Evolutionary conservation across 2,329 filamentous ascomycete species (phyloP), one percentile per base, ranked within the genome.

Genomic region (Alternaria consortialis): DNA sequence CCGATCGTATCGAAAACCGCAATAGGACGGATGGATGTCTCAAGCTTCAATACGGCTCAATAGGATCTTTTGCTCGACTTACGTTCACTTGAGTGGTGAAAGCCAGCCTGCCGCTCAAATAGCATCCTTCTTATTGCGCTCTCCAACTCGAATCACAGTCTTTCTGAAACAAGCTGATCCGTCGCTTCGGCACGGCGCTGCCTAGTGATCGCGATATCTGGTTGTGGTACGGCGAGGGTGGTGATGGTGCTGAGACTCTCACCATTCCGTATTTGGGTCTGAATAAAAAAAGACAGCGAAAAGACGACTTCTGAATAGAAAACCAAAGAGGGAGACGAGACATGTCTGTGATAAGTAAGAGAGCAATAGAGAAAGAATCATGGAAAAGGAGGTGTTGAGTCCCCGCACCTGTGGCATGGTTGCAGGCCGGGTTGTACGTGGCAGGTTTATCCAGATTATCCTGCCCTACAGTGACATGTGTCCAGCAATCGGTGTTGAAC

Each of bases 181-280:
- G 36, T 62, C 55, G 51, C 48, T 34, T 39, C 25, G 55, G 54
- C 47, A 56, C 48, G 39, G 29, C 13, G 29, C 20, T 40, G 36
- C 25, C 46, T 53, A 34, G 34, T 50, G 25, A 34, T 36, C 17
- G 37, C 53, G 23, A 46, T 52, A 42, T 40, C 39, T 40, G 31
- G 42, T 54, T 32, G 56, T 46, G 44, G 51, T 40, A 53, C 43
- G 57, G 37, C 51, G 52, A 43, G 53, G 48, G 66, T 60, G 43
- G 51, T 57, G 53, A 31, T 67, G 52, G 13, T 53, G 48, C 53
- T 69, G 63, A 71, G 58, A 75, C 69, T 36, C 20, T 43, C 11
- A 27, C 32, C 23, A 53, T 63, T 48, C 72, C 72, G 65, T 34
- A 71, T 74, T 70, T 47, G 72, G 75, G 69, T 72, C 57, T 77